phyloP scores from a whole-genome alignment of 78 protist species.

The Cavenderia fasciculata region DNA sequence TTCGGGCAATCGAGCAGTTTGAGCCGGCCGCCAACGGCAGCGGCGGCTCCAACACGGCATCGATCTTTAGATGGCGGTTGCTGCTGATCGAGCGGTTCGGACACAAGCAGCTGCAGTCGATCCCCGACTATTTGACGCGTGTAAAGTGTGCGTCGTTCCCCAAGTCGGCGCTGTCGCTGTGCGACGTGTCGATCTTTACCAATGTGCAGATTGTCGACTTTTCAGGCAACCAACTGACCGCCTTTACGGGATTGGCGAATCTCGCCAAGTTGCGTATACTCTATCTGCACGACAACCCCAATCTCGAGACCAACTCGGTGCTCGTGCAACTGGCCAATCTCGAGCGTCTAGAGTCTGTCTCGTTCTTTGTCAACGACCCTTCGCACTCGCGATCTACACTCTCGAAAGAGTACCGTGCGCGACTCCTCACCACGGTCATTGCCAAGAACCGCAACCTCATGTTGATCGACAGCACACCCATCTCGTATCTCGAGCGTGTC shows the following conservation, averaged over 20 bases:
- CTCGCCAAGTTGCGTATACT: constrained; percentile 5
- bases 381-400: not conserved
- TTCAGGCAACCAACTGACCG: constrained; percentile 19
- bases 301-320: not conserved
- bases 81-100: constrained; percentile 75
- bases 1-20: not conserved
- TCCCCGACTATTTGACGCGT: constrained; percentile 33
- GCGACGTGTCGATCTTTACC: constrained; percentile 20
- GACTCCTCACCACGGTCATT: constrained; percentile 23
- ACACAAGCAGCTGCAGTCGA: constrained; percentile 72
- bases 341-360: constrained; percentile 29
- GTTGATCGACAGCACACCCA: constrained; percentile 19
- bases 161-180: not conserved
- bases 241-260: constrained; percentile 13
- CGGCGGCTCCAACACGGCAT: not conserved
- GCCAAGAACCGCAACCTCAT: constrained; percentile 51
- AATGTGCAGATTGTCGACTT: constrained; percentile 45
- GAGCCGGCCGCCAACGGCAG: constrained; percentile 12
- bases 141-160: constrained; percentile 23
- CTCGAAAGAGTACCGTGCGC: constrained; percentile 27
- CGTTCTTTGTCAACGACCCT: constrained; percentile 5
- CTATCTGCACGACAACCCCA: constrained; percentile 58
- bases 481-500: constrained; percentile 45
- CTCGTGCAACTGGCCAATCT: constrained; percentile 7
- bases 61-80: constrained; percentile 8